These are phyloP conservation scores for Solanum chmielewskii DNA, from an alignment of 257 asterid species.

Conservation along the genomic window DNA sequence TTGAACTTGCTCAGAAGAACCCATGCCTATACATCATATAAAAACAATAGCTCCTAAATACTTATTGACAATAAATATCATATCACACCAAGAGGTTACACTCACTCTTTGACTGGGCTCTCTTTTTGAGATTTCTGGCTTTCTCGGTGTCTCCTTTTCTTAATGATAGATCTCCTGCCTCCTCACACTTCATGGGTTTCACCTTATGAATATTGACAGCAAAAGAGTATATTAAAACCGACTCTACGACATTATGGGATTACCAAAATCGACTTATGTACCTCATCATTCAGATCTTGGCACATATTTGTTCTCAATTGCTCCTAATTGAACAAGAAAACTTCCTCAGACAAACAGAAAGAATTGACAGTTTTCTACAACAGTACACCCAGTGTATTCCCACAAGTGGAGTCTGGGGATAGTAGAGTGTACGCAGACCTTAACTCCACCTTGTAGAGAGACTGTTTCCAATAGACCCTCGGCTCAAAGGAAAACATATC, in stretches of 20 bases:
- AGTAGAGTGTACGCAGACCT: neutral
- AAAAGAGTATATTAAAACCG: neutral
- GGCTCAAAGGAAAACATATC: neutral
- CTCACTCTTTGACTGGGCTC: slow-evolving; percentile 33
- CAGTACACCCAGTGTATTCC: neutral
- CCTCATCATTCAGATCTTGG: slow-evolving; percentile 29
- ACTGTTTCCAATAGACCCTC: neutral
- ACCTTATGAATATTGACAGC: slow-evolving; percentile 9
- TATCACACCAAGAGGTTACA: neutral
- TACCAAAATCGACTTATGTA: slow-evolving; percentile 7
- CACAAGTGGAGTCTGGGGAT: neutral
- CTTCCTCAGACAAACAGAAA: neutral
- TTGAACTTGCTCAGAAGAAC: slow-evolving; percentile 19
- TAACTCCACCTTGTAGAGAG: neutral
- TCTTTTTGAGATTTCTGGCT: slow-evolving; percentile 14
- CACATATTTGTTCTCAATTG: neutral
- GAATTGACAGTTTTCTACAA: neutral
- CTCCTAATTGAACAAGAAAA: slow-evolving; percentile 21
- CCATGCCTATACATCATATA: slow-evolving; percentile 19
- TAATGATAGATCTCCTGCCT: slow-evolving; percentile 9
- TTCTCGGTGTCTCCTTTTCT: slow-evolving; percentile 17
- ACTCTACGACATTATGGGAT: neutral
- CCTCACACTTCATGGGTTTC: slow-evolving; percentile 7
- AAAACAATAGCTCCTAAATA: neutral
- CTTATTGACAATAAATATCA: neutral